Base-by-base conservation (phyloP, 1,284 basidiomycete genomes). In the Malassezia furfur region DNA sequence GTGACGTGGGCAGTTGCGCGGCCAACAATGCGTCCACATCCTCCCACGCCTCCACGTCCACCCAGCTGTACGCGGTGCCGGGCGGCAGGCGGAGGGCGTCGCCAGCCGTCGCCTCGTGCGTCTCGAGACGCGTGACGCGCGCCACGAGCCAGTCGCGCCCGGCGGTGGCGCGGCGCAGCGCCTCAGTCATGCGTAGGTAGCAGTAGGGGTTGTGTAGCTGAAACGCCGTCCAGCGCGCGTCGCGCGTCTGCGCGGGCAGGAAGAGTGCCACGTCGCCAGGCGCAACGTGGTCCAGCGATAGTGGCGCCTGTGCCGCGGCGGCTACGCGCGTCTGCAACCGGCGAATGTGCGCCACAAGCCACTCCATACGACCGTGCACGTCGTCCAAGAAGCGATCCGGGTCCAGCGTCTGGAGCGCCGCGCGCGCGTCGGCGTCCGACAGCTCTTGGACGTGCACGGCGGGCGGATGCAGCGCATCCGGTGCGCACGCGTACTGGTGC, bases 161-260 rank as follows among this genome's bases (percentile, higher is more conserved):
- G 52, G 67, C 62, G 43, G 77, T 62, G 39, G 91, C 86, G 66
- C 91, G 88, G 10, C 84, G 85, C 37, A 96, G 80, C 19, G 54
- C 34, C 1, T 56, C 57, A 0, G 84, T 86, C 6, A 88, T 86
- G 70, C 89, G 84, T 41, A 98, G 81, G 78, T 98, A 98, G 77
- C 93, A 93, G 77, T 96, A 93, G 34, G 93, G 93, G 76, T 89
- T 91, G 6, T 87, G 90, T 7, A 94, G 57, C 53, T 72, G 69
- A 57, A 74, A 72, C 0, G 71, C 71, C 0, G 68, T 64, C 70
- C 70, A 74, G 3, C 64, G 61, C 19, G 48, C 48, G n/a, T 57
- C 44, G 17, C 89, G 88, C 75, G 94, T 94, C 47, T 91, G 80
- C 0, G 94, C 96, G 0, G 93, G 93, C 30, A 98, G 78, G 77